A percentile compares a stretch with the other conserved stretches of the same genome.
phyloP scores from a whole-genome alignment of 768 basidiomycete genomes.

The Agrocybe chaxingu region DNA sequence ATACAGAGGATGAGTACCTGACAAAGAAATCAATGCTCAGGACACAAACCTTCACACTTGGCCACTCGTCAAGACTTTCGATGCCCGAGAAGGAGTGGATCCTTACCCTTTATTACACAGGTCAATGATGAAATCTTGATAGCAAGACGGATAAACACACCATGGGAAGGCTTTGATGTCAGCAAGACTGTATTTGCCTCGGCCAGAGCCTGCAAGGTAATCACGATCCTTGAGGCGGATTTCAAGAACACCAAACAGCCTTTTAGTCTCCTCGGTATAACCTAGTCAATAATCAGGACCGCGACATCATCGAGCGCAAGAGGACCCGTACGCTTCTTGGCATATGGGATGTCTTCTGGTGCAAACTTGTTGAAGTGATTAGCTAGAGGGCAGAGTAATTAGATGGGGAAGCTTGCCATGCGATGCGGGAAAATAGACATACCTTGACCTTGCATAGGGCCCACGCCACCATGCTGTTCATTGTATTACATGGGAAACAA shows the following conservation, averaged over 20 bases:
- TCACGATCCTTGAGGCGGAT: slow-evolving; percentile 71
- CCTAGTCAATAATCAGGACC: slow-evolving; percentile 35
- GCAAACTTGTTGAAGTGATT: slow-evolving; percentile 69
- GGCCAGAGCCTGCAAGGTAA: slow-evolving; percentile 74
- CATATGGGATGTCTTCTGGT: slow-evolving; percentile 67
- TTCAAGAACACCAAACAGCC: slow-evolving; percentile 82
- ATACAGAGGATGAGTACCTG: background rate
- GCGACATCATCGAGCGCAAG: background rate
- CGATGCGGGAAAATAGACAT: background rate
- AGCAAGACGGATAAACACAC: slow-evolving; percentile 26
- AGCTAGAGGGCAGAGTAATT: slow-evolving; percentile 30
- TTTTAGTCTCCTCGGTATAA: slow-evolving; percentile 77
- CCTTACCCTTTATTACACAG: slow-evolving; percentile 45
- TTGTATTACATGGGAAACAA: background rate
- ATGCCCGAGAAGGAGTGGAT: slow-evolving; percentile 45
- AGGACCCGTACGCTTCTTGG: slow-evolving; percentile 51
- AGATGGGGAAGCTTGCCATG: background rate
- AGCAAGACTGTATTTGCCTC: slow-evolving; percentile 66
- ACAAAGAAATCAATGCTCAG: background rate
- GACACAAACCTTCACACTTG: slow-evolving; percentile 49
- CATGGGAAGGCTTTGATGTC: slow-evolving; percentile 70
- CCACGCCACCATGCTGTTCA: slow-evolving; percentile 70
- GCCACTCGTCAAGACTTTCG: slow-evolving; percentile 59
- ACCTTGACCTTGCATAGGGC: slow-evolving; percentile 85
- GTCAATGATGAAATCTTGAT: background rate